Conservation (phyloP, 768 basidiomycete species). For the Boletus reticulatus region DNA sequence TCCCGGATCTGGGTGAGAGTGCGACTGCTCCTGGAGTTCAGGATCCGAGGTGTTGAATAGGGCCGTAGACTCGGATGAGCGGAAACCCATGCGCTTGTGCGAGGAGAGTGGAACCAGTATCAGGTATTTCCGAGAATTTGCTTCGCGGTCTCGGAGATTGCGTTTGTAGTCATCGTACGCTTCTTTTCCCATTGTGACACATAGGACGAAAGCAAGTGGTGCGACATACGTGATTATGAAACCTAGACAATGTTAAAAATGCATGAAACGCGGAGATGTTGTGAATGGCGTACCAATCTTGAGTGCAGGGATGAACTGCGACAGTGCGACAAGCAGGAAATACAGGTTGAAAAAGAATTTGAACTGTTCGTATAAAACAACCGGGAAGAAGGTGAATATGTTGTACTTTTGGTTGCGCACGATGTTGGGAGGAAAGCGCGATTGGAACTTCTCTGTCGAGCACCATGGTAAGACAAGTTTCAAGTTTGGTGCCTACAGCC, state of each 20-base stretch:
- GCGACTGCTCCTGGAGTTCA: conserved; percentile 12
- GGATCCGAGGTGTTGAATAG: conserved; percentile 19
- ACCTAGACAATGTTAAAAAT: conserved; percentile 44
- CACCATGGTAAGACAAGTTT: background rate
- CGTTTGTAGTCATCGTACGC: conserved; percentile 99
- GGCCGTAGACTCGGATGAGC: conserved; percentile 17
- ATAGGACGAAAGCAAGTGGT: conserved; percentile 92
- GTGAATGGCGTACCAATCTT: conserved; percentile 73
- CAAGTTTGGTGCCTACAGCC: background rate
- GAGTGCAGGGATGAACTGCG: conserved; percentile 93
- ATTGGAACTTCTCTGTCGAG: conserved; percentile 63
- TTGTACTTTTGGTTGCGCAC: conserved; percentile 99
- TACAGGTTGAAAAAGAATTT: conserved; percentile 99
- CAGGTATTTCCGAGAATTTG: conserved; percentile 91
- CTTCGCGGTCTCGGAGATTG: conserved; percentile 86
- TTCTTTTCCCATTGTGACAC: conserved; percentile 97
- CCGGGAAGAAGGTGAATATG: conserved; percentile 91
- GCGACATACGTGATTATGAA: conserved; percentile 96
- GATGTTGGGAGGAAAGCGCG: conserved; percentile 79
- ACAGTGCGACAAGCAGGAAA: conserved; percentile 94
- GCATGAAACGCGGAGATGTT: background rate
- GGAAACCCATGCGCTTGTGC: conserved; percentile 27
- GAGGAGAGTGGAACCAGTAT: conserved; percentile 58
- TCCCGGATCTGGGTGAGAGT: conserved; percentile 35
- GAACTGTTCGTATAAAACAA: conserved; percentile 99